Evolutionary conservation across 164 flowering plant species (phyloP), one percentile per base, ranked within the genome.

Genomic region (Vitis cinerea): DNA sequence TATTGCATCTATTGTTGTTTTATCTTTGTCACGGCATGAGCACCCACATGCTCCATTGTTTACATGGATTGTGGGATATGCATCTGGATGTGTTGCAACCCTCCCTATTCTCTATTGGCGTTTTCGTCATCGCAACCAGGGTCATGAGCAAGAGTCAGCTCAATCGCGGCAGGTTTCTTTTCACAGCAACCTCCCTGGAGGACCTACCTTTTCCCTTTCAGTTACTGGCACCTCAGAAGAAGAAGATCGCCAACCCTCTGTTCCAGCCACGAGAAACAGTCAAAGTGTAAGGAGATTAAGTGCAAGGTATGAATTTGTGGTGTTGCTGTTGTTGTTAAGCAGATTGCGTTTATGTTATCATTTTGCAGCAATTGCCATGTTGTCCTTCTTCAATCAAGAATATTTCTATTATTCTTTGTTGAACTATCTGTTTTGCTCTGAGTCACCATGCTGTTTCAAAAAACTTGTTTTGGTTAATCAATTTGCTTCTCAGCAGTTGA

Each of bases 81-180:
- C 84, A 58, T 75, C 79, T 66, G 84, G 84, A 30, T 81, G 84
- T 68, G 77, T 79, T 73, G 83, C 82, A 0, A 79, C 74, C 15
- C 75, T 83, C 7, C 87, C 87, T 50, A 73, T 81, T 52, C 77
- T 83, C 27, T 81, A 77, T 50, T 83, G 87, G 87, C 81, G 84
- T n/a, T 83, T 71, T 63, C 67, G 72, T 64, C 76, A 81, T 47
- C 78, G 75, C 9, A 81, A 81, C 60, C 84, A 72, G 57, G 72
- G 50, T 48, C 52, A 67, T 23, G 84, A 83, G 58, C 83, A 69
- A 65, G 83, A 78, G 31, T 61, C 81, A 37, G 61, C 56, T 56
- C 84, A 81, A 55, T 12, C 70, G 3, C 81, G 79, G 49, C 81
- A 79, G 50, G 50, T 54, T 68, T 68, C 81, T 61, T 23, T 60